Evolutionary conservation across 1,139 yeast genomes (phyloP), one percentile per base, ranked within the genome.

Genomic region (Geotrichum phurueaensis): DNA sequence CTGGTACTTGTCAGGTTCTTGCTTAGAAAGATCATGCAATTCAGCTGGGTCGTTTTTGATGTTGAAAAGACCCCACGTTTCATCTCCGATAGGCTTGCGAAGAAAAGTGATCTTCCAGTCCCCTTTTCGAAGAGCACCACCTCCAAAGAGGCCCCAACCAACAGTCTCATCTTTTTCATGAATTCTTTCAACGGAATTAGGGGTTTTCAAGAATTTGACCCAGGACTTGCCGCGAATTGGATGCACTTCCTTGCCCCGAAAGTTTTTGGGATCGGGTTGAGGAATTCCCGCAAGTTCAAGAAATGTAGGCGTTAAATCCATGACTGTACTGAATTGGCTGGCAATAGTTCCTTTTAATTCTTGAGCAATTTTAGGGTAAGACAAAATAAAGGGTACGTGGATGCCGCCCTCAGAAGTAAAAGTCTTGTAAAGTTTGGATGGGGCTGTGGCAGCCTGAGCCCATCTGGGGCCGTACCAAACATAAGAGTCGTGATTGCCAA

Each of bases 361-460:
- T 4, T 49, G 53, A 31, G 54, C 52, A 20, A 63, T 53, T 13
- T 54, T 53, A 20, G 67, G 68, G 62, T 61, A 65, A 7, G 60
- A 49, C 7, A 52, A 56, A 54, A 82, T 78, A 62, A 81, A 71
- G 0, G 85, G 86, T 67, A 83, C 80, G 39, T 81, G 76, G 45
- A 82, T 81, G 10, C 84, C 86, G 48, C 86, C 86, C 69, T 82
- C 85, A 7, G 76, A 68, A 0, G 83, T 75, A 79, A 82, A 81
- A 73, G 73, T 74, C 66, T 82, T 82, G 68, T 76, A 81, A 79
- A 80, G 79, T 59, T 77, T 73, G 49, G 79, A 74, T 2, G 85
- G 85, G 2, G 85, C 83, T 20, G 85, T 82, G 5, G 85, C 84
- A n/a, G 86, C 86, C 65, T 82, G 85, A 0, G 86, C 86, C 86